Base-by-base conservation (phyloP, 768 basidiomycete species). In the Kwoniella newhampshirensis region DNA sequence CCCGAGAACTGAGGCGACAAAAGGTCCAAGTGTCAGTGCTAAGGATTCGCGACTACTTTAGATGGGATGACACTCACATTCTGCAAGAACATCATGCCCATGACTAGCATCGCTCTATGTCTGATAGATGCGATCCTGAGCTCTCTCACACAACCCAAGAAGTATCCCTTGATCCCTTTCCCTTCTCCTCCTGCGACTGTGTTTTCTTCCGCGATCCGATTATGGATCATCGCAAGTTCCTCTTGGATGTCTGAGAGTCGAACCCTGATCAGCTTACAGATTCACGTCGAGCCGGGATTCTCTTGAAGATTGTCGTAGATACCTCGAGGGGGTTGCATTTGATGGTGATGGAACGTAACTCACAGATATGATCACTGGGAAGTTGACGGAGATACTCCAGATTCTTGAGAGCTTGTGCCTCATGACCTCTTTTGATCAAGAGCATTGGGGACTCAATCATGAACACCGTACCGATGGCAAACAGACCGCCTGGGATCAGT, bases 401-500 rank as follows among this genome's bases (percentile, higher is more conserved):
- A 52, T 73, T 73, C 48, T 66, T 66, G 51, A 74, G 18, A 5
- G 76, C 77, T 17, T 68, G 39, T 11, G 65, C 74, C 39, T 71
- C 64, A 15, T 59, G 52, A 43, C 62, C 67, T 57, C 40, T 21
- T 17, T 62, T 51, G 51, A 66, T 30, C 4, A 64, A 54, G 20
- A 63, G 32, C 45, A 63, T 60, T 8, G 77, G 77, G 0, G 77
- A 76, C 59, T 78, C 77, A 42, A 64, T 48, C 44, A 77, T 44
- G 71, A 78, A 71, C 45, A 75, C 53, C 30, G 69, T 66, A 18
- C 71, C 75, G 53, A 70, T 11, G 43, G 81, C 63, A 62, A 85
- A 81, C 0, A 84, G 58, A 17, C 82, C 87, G 0, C 85, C 86
- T 6, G 85, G 88, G 9, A 89, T 83, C 18, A 89, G 67, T 53